Percentiles rank a stretch among this genome's conserved stretches.
Evolutionary conservation across 148 eudicot genomes (phyloP).

Genomic region (Silene uniflora): DNA sequence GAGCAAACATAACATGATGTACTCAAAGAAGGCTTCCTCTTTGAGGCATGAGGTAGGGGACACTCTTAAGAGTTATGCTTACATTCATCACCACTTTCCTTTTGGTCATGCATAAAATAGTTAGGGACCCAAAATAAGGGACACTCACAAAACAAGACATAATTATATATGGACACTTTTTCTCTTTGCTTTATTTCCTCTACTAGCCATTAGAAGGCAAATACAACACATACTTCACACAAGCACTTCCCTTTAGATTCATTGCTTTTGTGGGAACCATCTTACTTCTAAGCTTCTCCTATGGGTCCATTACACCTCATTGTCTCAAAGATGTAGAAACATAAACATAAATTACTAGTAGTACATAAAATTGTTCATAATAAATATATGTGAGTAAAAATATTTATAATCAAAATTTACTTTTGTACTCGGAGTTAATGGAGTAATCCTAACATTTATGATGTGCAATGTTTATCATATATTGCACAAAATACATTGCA

Average conservation of each 20-base stretch:
- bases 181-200: background rate
- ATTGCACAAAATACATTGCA: too few species aligned
- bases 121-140: constrained; percentile 25
- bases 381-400: too few species aligned
- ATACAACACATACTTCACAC: constrained; percentile 17
- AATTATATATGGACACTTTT: constrained; percentile 12
- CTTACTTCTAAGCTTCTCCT: constrained; percentile 17
- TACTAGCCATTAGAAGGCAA: constrained; percentile 13
- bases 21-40: constrained; percentile 3
- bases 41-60: constrained; percentile 21
- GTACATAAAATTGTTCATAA: too few species aligned
- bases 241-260: constrained; percentile 11
- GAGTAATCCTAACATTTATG: too few species aligned
- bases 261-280: constrained; percentile 18
- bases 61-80: constrained; percentile 23
- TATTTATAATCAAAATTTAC: too few species aligned
- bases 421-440: too few species aligned
- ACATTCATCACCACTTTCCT: constrained; percentile 19
- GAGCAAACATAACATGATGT: constrained; percentile 29
- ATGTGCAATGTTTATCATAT: too few species aligned
- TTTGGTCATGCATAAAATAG: constrained; percentile 15
- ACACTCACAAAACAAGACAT: constrained; percentile 23
- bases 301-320: constrained; percentile 20
- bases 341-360: too few species aligned
- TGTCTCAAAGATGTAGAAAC: background rate